Evolutionary conservation across 2,329 filamentous ascomycete genomes (phyloP).

Genomic region (Curvularia hawaiiensis): DNA sequence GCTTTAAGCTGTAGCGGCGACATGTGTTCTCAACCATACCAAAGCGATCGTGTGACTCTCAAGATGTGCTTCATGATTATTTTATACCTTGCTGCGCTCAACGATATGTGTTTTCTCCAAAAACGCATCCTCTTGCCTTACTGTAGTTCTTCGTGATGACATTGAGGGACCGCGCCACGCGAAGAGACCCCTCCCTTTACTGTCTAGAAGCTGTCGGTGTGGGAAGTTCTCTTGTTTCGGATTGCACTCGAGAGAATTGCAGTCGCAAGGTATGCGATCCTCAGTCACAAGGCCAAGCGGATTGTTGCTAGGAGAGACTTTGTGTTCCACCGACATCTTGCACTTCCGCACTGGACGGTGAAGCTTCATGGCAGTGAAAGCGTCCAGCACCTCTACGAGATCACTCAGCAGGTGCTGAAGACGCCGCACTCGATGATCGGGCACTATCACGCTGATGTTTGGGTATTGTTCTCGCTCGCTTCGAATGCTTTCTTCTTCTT

Average conservation of each 20-base stretch:
- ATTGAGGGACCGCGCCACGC: too few relatives aligned
- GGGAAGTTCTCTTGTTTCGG: not conserved
- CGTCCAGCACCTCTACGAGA: constrained; percentile 8
- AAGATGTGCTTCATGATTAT: too few relatives aligned
- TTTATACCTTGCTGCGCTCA: too few relatives aligned
- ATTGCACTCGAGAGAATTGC: not conserved
- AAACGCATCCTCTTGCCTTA: too few relatives aligned
- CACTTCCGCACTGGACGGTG: constrained; percentile 9
- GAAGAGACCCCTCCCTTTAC: too few relatives aligned
- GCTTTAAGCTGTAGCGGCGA: too few relatives aligned
- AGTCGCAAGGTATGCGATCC: not conserved
- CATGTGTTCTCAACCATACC: too few relatives aligned
- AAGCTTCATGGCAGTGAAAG: constrained; percentile 10
- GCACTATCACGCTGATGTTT: constrained; percentile 10
- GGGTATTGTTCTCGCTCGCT: constrained; percentile 5
- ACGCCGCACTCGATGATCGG: constrained; percentile 11
- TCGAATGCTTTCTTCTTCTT: not conserved
- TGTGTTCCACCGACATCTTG: not conserved
- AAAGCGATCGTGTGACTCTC: too few relatives aligned
- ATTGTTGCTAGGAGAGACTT: not conserved
- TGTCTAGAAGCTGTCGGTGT: not conserved
- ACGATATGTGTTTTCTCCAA: too few relatives aligned
- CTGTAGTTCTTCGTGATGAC: too few relatives aligned
- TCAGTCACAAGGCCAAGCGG: not conserved
- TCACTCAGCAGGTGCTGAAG: constrained; percentile 14